Conservation (phyloP, 2,329 filamentous ascomycete species). For the Aspergillus arachidicola region DNA sequence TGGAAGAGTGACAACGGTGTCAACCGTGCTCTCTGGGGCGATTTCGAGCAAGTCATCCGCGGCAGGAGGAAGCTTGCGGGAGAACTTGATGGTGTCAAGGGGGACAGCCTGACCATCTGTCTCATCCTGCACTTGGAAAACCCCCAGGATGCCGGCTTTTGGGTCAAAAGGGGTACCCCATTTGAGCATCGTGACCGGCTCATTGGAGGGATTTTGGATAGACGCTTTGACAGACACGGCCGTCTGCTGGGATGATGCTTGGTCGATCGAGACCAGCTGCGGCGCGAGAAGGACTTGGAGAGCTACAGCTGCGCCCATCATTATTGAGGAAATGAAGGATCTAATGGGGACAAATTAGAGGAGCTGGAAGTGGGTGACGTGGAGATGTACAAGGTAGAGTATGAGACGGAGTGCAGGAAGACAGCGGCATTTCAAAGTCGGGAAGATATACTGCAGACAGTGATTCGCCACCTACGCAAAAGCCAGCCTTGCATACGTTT, state of each 20-base stretch:
- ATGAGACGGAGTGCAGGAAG: not conserved
- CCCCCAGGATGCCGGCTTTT: constrained; percentile 31
- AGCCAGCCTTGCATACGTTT: not conserved
- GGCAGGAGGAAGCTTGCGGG: constrained; percentile 35
- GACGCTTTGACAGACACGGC: constrained; percentile 28
- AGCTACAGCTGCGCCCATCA: constrained; percentile 23
- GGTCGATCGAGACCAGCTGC: not conserved
- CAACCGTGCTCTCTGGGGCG: constrained; percentile 24
- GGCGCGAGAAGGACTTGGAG: constrained; percentile 13
- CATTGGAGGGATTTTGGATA: constrained; percentile 30
- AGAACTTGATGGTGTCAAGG: constrained; percentile 37
- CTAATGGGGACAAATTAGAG: not conserved
- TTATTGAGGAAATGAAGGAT: not conserved
- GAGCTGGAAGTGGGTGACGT: not conserved
- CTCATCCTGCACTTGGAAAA: constrained; percentile 34
- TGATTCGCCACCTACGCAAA: not conserved
- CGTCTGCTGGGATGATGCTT: constrained; percentile 13
- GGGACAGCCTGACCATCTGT: constrained; percentile 23
- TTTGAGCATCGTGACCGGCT: constrained; percentile 36
- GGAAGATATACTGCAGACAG: not conserved
- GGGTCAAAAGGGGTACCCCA: constrained; percentile 43
- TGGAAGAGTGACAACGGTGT: constrained; percentile 29
- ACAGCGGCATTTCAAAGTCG: not conserved
- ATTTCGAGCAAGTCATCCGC: constrained; percentile 36
- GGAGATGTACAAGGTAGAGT: not conserved